A percentile compares a stretch with the other conserved stretches of the same genome.
phyloP scores from a whole-genome alignment of 148 eudicot species.

The Fagopyrum tataricum region DNA sequence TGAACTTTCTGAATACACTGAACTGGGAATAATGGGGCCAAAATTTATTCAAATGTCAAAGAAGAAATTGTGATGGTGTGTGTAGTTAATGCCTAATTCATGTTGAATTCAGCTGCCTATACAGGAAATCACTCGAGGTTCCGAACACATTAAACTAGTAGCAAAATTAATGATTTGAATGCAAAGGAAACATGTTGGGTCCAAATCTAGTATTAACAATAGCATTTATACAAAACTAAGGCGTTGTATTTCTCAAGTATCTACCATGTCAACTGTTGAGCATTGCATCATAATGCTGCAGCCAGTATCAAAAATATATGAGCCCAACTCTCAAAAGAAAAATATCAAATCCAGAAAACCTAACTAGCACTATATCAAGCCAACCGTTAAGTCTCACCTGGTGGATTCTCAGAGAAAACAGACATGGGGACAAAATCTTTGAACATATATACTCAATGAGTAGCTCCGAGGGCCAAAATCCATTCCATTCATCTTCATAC shows the following conservation, averaged over 20 bases:
- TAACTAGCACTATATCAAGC: neutral
- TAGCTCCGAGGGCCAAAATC: conserved; percentile 70
- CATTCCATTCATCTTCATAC: conserved; percentile 78
- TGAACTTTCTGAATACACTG: conserved; percentile 1
- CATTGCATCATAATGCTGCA: neutral
- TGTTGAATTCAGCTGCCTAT: neutral
- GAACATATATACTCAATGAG: conserved; percentile 78
- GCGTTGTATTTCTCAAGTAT: neutral
- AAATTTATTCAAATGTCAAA: neutral
- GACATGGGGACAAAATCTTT: conserved; percentile 92
- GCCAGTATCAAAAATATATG: neutral
- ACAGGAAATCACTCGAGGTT: no score
- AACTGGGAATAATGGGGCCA: neutral
- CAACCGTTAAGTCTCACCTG: conserved; percentile 39
- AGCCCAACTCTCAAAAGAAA: neutral
- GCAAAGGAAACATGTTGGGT: neutral
- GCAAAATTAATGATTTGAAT: no score
- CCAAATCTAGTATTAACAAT: neutral
- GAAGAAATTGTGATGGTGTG: neutral
- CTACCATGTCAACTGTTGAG: neutral
- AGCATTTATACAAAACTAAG: neutral
- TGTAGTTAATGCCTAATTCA: neutral
- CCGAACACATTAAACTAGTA: no score
- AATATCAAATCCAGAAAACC: neutral
- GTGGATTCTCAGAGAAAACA: conserved; percentile 66